Conservation (phyloP, 1,139 yeast genomes). For the Waltiozyma sp. region DNA sequence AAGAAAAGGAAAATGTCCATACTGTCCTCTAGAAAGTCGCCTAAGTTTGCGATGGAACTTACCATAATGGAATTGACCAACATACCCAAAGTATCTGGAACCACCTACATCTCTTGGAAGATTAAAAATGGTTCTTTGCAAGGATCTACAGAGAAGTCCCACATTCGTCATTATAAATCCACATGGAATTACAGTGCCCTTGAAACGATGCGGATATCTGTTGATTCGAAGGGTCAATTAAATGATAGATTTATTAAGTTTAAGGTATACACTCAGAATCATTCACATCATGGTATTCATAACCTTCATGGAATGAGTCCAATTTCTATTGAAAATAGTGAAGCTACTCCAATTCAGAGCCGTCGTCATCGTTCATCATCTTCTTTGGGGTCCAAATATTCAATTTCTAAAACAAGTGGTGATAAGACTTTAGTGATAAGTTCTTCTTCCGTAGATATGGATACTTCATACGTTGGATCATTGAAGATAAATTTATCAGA, state of each 20-base stretch:
- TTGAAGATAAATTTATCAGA: slow-evolving; percentile 64
- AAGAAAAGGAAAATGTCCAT: background rate
- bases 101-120: slow-evolving; percentile 54
- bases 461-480: slow-evolving; percentile 46
- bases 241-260: slow-evolving; percentile 25
- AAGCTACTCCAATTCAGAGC: background rate
- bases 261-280: slow-evolving; percentile 19
- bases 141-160: slow-evolving; percentile 33
- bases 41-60: slow-evolving; percentile 49
- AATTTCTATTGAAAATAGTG: background rate
- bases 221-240: slow-evolving; percentile 20
- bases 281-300: background rate
- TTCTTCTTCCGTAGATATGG: slow-evolving; percentile 1
- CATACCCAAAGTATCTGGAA: slow-evolving; percentile 70
- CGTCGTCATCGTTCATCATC: background rate
- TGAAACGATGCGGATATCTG: background rate
- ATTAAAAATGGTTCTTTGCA: slow-evolving; percentile 32
- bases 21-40: slow-evolving; percentile 10
- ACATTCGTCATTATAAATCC: slow-evolving; percentile 38
- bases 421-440: background rate
- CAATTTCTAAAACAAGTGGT: too few species aligned
- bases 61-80: slow-evolving; percentile 62
- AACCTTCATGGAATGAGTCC: background rate
- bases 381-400: too few species aligned
- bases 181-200: slow-evolving; percentile 27